Conservation (phyloP, 495 filamentous ascomycete genomes). For the Astrothelium macrocarpum region DNA sequence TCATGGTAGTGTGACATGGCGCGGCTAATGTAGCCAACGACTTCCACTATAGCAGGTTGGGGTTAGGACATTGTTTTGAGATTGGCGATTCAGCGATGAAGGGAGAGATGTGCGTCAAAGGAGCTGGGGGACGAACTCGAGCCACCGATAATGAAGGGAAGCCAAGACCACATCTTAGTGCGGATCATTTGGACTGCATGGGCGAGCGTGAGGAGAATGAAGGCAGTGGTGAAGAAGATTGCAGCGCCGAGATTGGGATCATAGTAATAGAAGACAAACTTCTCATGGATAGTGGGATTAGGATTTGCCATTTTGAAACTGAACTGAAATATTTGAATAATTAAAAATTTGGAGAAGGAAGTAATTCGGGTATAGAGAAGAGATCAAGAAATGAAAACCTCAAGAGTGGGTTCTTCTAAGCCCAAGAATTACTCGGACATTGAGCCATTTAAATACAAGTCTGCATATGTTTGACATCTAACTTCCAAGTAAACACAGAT, state of each 20-base stretch:
- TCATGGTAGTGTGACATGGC: not conserved
- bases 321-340: not conserved
- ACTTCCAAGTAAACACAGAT: no score
- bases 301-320: not conserved
- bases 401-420: no score
- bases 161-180: constrained; percentile 10
- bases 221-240: constrained; percentile 11
- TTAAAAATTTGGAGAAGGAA: not conserved
- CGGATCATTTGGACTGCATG: constrained; percentile 7
- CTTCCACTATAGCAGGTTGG: constrained; percentile 12
- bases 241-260: constrained; percentile 13
- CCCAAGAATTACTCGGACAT: no score
- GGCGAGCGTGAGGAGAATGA: constrained; percentile 1
- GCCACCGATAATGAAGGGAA: constrained; percentile 12
- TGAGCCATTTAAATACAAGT: no score
- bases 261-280: constrained; percentile 17
- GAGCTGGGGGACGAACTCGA: constrained; percentile 7
- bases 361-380: not conserved
- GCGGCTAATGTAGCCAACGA: constrained; percentile 10
- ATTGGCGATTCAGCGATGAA: no score
- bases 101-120: not conserved
- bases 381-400: not conserved
- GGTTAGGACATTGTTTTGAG: not conserved
- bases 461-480: no score
- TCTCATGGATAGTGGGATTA: not conserved